A percentile compares a stretch with the other conserved stretches of the same genome.
Evolutionary conservation across 768 basidiomycete species (phyloP).

Genomic region (Boletus huronensis): DNA sequence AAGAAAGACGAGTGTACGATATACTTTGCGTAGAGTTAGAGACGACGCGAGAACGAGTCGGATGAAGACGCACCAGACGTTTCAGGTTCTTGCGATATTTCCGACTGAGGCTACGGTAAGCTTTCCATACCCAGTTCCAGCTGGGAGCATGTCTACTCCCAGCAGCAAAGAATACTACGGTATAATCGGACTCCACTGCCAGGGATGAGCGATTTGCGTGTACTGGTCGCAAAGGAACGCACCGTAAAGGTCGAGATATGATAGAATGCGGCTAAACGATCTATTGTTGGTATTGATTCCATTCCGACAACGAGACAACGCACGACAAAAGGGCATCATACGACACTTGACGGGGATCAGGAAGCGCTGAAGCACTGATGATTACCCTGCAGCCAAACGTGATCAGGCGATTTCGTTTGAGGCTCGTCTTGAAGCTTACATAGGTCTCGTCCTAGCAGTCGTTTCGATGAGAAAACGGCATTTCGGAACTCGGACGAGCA

Average conservation of each 20-base stretch:
- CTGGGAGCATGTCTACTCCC: conserved; percentile 69
- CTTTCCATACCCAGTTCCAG: conserved; percentile 93
- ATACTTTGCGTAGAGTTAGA: conserved; percentile 46
- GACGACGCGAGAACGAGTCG: background rate
- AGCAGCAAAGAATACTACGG: conserved; percentile 83
- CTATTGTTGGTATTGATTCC: conserved; percentile 3
- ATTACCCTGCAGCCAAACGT: conserved; percentile 59
- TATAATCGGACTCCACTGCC: conserved; percentile 84
- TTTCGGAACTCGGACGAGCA: background rate
- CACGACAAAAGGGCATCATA: conserved; percentile 77
- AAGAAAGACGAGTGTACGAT: conserved; percentile 88
- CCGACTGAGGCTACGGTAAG: conserved; percentile 73
- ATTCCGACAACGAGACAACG: conserved; percentile 29
- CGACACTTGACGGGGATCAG: conserved; percentile 70
- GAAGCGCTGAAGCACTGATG: conserved; percentile 76
- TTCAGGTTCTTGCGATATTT: conserved; percentile 90
- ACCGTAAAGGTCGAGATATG: conserved; percentile 82
- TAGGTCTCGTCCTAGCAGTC: conserved; percentile 68
- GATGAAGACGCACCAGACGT: conserved; percentile 52
- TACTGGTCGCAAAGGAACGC: conserved; percentile 12
- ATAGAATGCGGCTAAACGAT: conserved; percentile 60
- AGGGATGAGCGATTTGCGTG: background rate
- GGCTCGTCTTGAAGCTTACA: conserved; percentile 47
- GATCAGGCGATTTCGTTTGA: conserved; percentile 3
- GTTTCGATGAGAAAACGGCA: conserved; percentile 17